Conservation (phyloP, 139 green algal genomes). For the Tetradesmus lagerheimii region DNA sequence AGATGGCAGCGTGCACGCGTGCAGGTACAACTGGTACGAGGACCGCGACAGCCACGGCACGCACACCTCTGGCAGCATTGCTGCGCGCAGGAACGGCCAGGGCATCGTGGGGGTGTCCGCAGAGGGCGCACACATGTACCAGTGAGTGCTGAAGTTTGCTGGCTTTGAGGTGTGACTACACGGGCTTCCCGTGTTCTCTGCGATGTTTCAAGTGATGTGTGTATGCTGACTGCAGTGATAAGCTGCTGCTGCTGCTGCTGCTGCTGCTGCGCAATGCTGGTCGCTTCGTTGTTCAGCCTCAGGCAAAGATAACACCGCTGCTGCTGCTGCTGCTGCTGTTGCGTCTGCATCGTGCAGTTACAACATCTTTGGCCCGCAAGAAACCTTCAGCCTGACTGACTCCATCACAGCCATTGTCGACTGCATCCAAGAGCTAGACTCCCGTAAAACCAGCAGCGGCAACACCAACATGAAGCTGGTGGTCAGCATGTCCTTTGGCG, state of each 20-base stretch:
- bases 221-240: too few species aligned
- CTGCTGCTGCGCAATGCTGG: too few species aligned
- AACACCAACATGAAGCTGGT: not conserved
- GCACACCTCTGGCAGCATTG: slow-evolving; percentile 28
- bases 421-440: not conserved
- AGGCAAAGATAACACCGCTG: too few species aligned
- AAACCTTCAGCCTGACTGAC: not conserved
- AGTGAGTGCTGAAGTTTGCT: not conserved
- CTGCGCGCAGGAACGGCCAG: slow-evolving; percentile 6
- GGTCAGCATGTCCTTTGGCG: not conserved
- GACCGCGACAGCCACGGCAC: slow-evolving; percentile 19
- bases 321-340: not conserved
- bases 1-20: not conserved
- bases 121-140: slow-evolving; percentile 34
- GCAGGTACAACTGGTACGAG: slow-evolving; percentile 1
- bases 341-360: not conserved
- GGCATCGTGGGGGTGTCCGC: slow-evolving; percentile 35
- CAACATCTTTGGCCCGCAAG: not conserved
- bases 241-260: too few species aligned
- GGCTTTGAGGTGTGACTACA: too few species aligned
- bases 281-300: too few species aligned
- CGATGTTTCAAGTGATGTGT: too few species aligned
- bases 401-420: not conserved
- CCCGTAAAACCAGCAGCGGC: not conserved
- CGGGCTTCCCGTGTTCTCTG: too few species aligned